Base-by-base conservation (phyloP, 177 flowering plant genomes). In the Vitis hybrid region DNA sequence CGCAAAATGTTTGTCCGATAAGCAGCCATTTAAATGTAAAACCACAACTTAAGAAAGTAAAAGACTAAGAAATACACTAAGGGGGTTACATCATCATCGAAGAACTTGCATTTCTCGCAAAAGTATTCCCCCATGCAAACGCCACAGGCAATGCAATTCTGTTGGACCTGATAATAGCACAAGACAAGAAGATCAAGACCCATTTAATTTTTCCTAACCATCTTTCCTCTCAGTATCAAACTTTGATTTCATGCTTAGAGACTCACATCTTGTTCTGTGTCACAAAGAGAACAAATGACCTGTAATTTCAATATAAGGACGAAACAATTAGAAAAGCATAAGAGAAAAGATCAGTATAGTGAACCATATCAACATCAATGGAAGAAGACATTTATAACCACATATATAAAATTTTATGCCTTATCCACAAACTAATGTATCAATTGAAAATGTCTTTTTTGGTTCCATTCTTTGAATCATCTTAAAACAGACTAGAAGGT, bases 201-300 rank as follows among this genome's bases (percentile, higher is more conserved):
- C 65, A 55, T 13, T 48, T 12, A n/a, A n/a, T 14, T 3, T 16
- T 52, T 31, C 29, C 20, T 29, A 12, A 19, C 13, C 58, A 39
- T 64, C 5, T 50, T 8, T 12, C 49, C 22, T 61, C 31, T 20
- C 31, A 69, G 4, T 26, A 18, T 50, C 20, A 58, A 56, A 1
- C 20, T 18, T 14, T 52, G 0, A 16, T 14, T 22, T 19, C 6
- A n/a, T 14, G 50, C 20, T 34, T 2, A 45, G 22, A 22, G 68
- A 80, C 93, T 84, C 57, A 93, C 98, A 74, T 88, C 89, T 83
- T 94, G 98, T 75, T 94, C 98, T 12, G 90, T 88, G 70, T 52
- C 77, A 76, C 98, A 94, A 0, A 88, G 70, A 50, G 97, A 92
- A 78, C 98, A 94, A 8, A 92, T 86, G 59, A 94, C 91, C 98